Base-by-base conservation (phyloP, 2,329 filamentous ascomycete genomes). In the Pezicula carpinea region DNA sequence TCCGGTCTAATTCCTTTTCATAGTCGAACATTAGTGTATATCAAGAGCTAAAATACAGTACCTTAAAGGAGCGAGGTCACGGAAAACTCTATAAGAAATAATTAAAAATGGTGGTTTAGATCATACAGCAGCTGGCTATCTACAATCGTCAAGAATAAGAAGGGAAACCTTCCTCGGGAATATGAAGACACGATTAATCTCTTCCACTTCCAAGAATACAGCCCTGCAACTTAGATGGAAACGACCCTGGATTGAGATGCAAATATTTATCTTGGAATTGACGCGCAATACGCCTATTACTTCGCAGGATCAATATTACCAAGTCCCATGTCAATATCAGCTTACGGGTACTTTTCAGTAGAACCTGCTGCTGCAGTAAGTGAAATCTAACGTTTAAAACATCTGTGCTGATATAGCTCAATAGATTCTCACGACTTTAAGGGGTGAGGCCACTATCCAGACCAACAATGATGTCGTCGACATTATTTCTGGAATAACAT, bases 381-480 rank as follows among this genome's bases (percentile, higher is more conserved):
- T 32, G 29, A 32, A 32, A 32, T 32, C 14, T 14, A 8, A 7
- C 22, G 8, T 14, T 7, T 18, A 10, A 38, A 17, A 18, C 11
- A 10, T 18, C 8, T 18, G 8, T 35, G 38, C 26, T 40, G 32
- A 46, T 26, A 8, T 46, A n/a, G n/a, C n/a, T 14, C 18, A 36
- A 13, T 29, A 48, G 18, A 11, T 39, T n/a, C 14, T 14, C 6
- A 17, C 44, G 33, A 39, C 31, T 7, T 17, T 48, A 13, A 38
- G 21, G 18, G 46, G 46, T 13, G 36, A 35, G n/a, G 46, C 46
- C n/a, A 8, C 31, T 21, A 18, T 48, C 13, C 17, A 11, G 6
- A 53, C 43, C 26, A 41, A 53, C 17, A 47, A 19, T 26, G 39
- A 43, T 15, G 35, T 29, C 21, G 32, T 39, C 7, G 18, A 42